phyloP scores from a whole-genome alignment of 805 yeast species.

The Candida argentea region DNA sequence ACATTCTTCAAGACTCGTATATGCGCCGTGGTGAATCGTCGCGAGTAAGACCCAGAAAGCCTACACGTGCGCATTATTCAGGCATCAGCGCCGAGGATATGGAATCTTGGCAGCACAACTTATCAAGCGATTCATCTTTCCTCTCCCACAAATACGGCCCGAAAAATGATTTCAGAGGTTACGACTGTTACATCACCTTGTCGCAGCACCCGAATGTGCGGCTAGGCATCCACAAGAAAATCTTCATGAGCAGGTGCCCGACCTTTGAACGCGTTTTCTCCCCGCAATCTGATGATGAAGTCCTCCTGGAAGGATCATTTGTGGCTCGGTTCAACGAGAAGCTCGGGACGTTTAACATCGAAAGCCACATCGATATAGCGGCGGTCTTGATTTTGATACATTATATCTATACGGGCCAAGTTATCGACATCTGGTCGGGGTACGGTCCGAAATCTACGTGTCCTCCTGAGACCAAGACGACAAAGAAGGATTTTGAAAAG shows the following conservation, averaged over 20 bases:
- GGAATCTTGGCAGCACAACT: too few relatives aligned
- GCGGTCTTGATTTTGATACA: constrained; percentile 33
- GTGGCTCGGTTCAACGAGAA: constrained; percentile 13
- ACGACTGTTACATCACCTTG: constrained; percentile 25
- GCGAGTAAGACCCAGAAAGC: too few relatives aligned
- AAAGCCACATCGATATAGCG: constrained; percentile 17
- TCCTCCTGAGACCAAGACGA: not conserved
- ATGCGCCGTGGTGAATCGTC: too few relatives aligned
- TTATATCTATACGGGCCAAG: constrained; percentile 39
- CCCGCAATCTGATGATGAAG: constrained; percentile 8
- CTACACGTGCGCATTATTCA: too few relatives aligned
- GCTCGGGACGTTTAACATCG: constrained; percentile 9
- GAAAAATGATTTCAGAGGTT: constrained; percentile 13
- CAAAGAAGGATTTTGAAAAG: not conserved
- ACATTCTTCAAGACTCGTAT: too few relatives aligned
- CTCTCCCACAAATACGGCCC: not conserved
- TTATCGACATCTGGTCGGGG: constrained; percentile 38
- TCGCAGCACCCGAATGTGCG: constrained; percentile 10
- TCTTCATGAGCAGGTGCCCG: constrained; percentile 22
- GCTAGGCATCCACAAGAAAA: constrained; percentile 26
- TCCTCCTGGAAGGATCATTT: constrained; percentile 14
- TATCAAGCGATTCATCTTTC: too few relatives aligned
- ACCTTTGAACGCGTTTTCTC: constrained; percentile 15
- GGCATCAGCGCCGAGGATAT: too few relatives aligned
- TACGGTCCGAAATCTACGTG: constrained; percentile 10